Conservation (phyloP, 768 basidiomycete species). For the Peribolospora kevripleyi region DNA sequence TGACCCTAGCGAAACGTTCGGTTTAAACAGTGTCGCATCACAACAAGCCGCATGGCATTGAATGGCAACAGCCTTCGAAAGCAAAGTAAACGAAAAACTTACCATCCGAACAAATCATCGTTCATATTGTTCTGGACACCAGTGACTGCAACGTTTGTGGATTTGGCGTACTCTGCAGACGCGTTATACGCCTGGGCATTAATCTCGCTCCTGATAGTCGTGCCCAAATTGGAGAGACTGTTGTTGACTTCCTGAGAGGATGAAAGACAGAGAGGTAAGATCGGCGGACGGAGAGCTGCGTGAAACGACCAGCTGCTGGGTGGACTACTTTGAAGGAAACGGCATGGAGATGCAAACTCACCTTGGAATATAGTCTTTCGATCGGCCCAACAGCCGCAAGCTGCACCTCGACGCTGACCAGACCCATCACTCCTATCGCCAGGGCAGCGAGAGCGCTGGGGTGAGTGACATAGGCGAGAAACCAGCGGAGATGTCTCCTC, state of each 20-base stretch:
- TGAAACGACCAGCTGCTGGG: too few species aligned
- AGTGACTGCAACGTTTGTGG: conserved; percentile 47
- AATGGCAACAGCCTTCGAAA: background rate
- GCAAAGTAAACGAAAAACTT: background rate
- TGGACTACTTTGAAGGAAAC: too few species aligned
- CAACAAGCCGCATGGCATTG: background rate
- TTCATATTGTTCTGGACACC: conserved; percentile 52
- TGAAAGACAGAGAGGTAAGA: too few species aligned
- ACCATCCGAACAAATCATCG: conserved; percentile 18
- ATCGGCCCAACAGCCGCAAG: conserved; percentile 36
- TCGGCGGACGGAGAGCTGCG: too few species aligned
- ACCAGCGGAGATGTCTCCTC: conserved; percentile 57
- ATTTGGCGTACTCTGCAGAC: conserved; percentile 49
- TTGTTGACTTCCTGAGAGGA: too few species aligned
- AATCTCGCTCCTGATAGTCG: too few species aligned
- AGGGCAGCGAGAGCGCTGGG: conserved; percentile 74
- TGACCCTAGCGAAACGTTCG: conserved; percentile 62
- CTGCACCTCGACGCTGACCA: conserved; percentile 68
- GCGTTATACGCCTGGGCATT: conserved; percentile 30
- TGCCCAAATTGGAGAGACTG: too few species aligned
- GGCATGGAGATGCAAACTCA: too few species aligned
- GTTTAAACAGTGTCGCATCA: background rate
- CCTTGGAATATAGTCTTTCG: too few species aligned
- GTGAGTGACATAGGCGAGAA: conserved; percentile 73
- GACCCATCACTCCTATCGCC: conserved; percentile 72